Evolutionary conservation across 2,329 filamentous ascomycete genomes (phyloP).

Genomic region (Fusarium sp.): DNA sequence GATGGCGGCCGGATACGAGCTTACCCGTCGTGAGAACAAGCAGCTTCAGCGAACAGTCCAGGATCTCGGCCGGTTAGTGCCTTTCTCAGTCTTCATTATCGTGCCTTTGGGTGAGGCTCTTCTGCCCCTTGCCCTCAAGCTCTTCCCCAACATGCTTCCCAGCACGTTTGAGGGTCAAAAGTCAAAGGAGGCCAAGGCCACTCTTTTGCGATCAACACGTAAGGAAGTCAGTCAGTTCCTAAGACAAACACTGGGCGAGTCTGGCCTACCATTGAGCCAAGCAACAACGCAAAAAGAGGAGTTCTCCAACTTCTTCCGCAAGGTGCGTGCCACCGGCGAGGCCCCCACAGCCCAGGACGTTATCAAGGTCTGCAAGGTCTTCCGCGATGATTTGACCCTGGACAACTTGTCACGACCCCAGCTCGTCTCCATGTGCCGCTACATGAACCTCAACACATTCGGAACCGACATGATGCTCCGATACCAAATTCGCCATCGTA

Average conservation of each 20-base stretch:
- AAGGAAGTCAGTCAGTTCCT: conserved; percentile 96
- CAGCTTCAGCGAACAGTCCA: conserved; percentile 94
- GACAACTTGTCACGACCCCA: conserved; percentile 97
- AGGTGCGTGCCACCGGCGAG: conserved; percentile 92
- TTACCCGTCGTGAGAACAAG: conserved; percentile 91
- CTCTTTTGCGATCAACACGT: conserved; percentile 82
- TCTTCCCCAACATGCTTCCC: conserved; percentile 97
- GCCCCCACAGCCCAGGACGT: conserved; percentile 89
- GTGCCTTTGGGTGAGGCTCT: conserved; percentile 96
- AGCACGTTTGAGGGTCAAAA: conserved; percentile 96
- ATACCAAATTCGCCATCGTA: conserved; percentile 95
- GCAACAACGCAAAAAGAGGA: conserved; percentile 91
- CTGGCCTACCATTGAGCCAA: conserved; percentile 87
- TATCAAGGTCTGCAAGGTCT: conserved; percentile 98
- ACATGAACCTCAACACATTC: conserved; percentile 97
- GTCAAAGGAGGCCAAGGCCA: conserved; percentile 89
- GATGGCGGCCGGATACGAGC: conserved; percentile 98
- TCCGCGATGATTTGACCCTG: conserved; percentile 96
- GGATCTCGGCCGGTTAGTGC: conserved; percentile 91
- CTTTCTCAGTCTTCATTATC: conserved; percentile 97
- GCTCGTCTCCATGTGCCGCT: conserved; percentile 96
- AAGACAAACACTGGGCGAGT: conserved; percentile 88
- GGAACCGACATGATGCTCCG: conserved; percentile 98
- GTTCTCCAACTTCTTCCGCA: conserved; percentile 97
- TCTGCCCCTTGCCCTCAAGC: conserved; percentile 88